Evolutionary conservation across 192 early-diverging fungal genomes (phyloP), one percentile per base, ranked within the genome.

Genomic region (Coemansia pectinata): DNA sequence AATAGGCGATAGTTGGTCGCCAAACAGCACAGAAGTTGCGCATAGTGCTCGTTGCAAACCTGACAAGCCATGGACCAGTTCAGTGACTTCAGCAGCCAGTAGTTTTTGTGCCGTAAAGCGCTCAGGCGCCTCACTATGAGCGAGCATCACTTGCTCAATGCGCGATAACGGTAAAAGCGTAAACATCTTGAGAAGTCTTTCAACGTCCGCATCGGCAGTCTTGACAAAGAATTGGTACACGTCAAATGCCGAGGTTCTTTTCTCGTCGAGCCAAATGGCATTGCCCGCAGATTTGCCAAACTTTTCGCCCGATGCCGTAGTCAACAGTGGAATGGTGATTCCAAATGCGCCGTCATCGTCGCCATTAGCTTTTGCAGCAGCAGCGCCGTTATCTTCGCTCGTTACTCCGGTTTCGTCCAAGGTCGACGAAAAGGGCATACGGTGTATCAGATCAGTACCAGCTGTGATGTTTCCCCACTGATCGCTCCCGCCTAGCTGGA

Each of bases 391-490:
- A 27, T 69, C 31, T 31, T 63, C 58, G 23, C 58, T 55, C 27
- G 62, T 57, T 12, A 39, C 57, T 52, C 36, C 42, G 4, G 61
- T 52, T 53, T 36, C 12, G 12, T 44, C 12, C 36, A 23, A 15
- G 38, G 21, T 64, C 12, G 64, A 39, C 27, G 76, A 62, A 17
- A 57, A 41, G 15, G 69, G 77, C 83, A 89, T 88, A 50, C 87
- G 87, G 62, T 90, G 86, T 48, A 98, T 96, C 71, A 98, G 69
- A 58, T 98, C 95, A 41, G 94, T 92, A 27, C 96, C 96, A 3
- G 95, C 92, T 0, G 88, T 89, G 63, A 98, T 98, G 70, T 98
- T 98, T 21, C 96, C 96, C 96, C 96, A 98, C 69, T 98, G 96
- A 71, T 98, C 95, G 71, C 92, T 94, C 36, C 96, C 96, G 39